These are phyloP conservation scores for Heterobasidion annosum DNA, from an alignment of 1,284 basidiomycete species.

Conservation along the genomic window DNA sequence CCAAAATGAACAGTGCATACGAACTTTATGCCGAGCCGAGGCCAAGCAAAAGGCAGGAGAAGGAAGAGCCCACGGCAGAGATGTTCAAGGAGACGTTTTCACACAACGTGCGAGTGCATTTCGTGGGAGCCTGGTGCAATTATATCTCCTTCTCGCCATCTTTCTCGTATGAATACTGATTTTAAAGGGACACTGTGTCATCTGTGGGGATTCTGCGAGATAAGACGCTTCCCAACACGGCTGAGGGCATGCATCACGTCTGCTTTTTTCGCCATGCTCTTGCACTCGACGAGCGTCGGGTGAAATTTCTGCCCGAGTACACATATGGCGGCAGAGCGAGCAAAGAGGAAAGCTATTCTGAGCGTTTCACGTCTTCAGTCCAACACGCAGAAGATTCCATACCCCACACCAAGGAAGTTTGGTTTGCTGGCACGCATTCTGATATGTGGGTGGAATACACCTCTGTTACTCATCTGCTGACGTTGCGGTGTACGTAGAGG, in stretches of 20 bases:
- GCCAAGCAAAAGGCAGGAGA: too few relatives aligned
- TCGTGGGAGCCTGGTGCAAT: constrained; percentile 28
- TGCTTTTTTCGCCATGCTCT: constrained; percentile 23
- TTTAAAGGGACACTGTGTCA: constrained; percentile 18
- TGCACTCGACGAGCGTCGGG: constrained; percentile 18
- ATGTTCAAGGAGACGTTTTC: constrained; percentile 21
- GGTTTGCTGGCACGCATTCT: constrained; percentile 16
- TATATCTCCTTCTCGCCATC: too few relatives aligned
- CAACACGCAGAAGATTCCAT: background rate
- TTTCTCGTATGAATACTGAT: background rate
- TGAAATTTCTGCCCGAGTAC: constrained; percentile 17
- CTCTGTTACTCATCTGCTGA: background rate
- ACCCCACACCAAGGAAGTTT: constrained; percentile 13
- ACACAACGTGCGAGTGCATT: constrained; percentile 20
- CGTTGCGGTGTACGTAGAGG: constrained; percentile 6
- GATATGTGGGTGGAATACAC: constrained; percentile 12
- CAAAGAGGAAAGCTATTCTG: background rate
- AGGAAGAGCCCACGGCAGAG: background rate
- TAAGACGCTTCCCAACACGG: constrained; percentile 16
- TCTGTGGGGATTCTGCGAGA: constrained; percentile 23
- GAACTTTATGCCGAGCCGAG: constrained; percentile 14
- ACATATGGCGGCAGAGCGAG: background rate
- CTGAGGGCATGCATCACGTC: constrained; percentile 16
- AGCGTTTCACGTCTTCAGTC: background rate
- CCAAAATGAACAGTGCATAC: constrained; percentile 17